phyloP scores from a whole-genome alignment of 768 basidiomycete genomes.

The Suillus lakei region DNA sequence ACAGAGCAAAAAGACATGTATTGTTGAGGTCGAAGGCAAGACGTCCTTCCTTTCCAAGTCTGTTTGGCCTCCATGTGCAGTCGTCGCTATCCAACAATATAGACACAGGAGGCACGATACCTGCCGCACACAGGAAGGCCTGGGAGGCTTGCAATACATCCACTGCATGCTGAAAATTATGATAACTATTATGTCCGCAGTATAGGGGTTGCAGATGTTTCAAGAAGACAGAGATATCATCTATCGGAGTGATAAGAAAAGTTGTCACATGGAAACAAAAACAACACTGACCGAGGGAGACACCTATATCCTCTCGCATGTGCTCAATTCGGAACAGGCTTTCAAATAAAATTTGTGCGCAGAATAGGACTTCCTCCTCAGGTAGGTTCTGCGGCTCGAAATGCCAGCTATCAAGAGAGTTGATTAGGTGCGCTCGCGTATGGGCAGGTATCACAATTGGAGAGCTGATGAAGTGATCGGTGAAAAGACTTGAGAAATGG shows the following conservation, averaged over 20 bases:
- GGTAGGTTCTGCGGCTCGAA: constrained; percentile 89
- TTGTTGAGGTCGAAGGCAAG: constrained; percentile 52
- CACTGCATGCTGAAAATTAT: constrained; percentile 96
- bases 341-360: constrained; percentile 88
- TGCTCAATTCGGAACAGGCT: constrained; percentile 80
- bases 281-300: constrained; percentile 59
- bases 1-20: constrained; percentile 82
- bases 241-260: constrained; percentile 43
- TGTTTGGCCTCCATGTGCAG: constrained; percentile 42
- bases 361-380: constrained; percentile 81
- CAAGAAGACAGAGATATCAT: constrained; percentile 76
- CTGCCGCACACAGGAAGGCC: constrained; percentile 78
- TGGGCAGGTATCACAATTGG: constrained; percentile 51
- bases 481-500: constrained; percentile 2
- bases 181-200: constrained; percentile 90
- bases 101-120: constrained; percentile 78
- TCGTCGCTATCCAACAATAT: constrained; percentile 56
- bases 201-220: constrained; percentile 92
- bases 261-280: constrained; percentile 24
- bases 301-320: constrained; percentile 59
- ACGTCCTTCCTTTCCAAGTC: constrained; percentile 44
- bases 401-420: constrained; percentile 76
- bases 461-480: constrained; percentile 41
- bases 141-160: constrained; percentile 96
- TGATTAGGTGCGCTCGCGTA: constrained; percentile 67